Evolutionary conservation across 108 stramenopile species (phyloP).

Genomic region (Discostella stelligeroides): DNA sequence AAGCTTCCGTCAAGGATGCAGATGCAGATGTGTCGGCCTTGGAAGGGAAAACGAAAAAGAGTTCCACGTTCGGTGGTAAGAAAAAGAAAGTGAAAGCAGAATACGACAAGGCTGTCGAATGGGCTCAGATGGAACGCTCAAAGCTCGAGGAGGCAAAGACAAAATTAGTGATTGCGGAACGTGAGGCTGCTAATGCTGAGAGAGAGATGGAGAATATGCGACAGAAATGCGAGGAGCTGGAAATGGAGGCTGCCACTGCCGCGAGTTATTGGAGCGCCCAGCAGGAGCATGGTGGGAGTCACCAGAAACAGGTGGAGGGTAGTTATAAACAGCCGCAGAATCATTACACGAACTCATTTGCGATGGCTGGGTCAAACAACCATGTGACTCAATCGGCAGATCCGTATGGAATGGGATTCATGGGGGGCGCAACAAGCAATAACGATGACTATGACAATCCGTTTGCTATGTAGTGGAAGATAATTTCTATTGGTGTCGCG

Average conservation of each 20-base stretch:
- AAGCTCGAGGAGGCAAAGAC: slow-evolving; percentile 60
- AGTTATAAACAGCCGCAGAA: slow-evolving; percentile 15
- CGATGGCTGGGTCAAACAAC: slow-evolving; percentile 3
- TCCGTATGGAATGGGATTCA: slow-evolving; percentile 29
- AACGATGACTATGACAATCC: slow-evolving; percentile 47
- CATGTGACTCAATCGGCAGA: slow-evolving; percentile 1
- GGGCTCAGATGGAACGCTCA: slow-evolving; percentile 57
- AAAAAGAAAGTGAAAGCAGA: slow-evolving; percentile 78
- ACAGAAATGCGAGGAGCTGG: slow-evolving; percentile 73
- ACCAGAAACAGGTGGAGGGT: slow-evolving; percentile 5
- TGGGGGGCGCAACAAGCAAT: slow-evolving; percentile 22
- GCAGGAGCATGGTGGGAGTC: slow-evolving; percentile 11
- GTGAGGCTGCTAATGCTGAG: slow-evolving; percentile 55
- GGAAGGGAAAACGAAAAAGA: slow-evolving; percentile 60
- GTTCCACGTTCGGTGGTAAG: slow-evolving; percentile 59
- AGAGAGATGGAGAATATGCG: slow-evolving; percentile 64
- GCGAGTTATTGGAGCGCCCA: slow-evolving; percentile 54
- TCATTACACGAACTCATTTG: slow-evolving; percentile 21
- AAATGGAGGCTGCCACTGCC: slow-evolving; percentile 73
- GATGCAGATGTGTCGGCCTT: slow-evolving; percentile 50
- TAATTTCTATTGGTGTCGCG: too few relatives aligned
- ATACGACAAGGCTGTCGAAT: slow-evolving; percentile 54
- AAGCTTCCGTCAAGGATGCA: slow-evolving; percentile 64
- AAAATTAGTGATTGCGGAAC: slow-evolving; percentile 59
- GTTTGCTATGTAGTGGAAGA: slow-evolving; percentile 29